Percentiles rank a stretch among this genome's conserved stretches.
Conservation (phyloP, 352 stramenopile species). For the Pythium diclinum region DNA sequence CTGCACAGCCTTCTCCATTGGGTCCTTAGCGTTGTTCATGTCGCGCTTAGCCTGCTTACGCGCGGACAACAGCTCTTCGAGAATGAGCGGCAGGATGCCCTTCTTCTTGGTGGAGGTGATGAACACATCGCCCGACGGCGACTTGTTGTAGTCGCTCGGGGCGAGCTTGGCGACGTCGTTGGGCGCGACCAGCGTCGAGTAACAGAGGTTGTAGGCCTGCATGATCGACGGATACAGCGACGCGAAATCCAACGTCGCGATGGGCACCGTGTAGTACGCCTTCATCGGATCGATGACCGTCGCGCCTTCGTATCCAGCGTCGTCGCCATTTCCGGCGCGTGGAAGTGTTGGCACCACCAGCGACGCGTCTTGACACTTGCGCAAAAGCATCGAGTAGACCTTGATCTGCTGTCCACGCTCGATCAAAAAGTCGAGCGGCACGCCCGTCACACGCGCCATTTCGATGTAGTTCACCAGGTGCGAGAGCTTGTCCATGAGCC, state of each 20-base stretch:
- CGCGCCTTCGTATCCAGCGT: conserved; percentile 95
- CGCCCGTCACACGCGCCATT: conserved; percentile 98
- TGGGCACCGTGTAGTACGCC: conserved; percentile 98
- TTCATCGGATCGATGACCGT: conserved; percentile 99
- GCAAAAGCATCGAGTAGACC: conserved; percentile 98
- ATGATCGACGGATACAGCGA: conserved; percentile 99
- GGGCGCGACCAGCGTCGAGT: conserved; percentile 96
- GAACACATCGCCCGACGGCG: conserved; percentile 96
- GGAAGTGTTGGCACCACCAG: conserved; percentile 96
- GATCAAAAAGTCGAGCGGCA: conserved; percentile 98
- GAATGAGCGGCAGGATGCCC: conserved; percentile 98
- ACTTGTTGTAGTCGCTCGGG: conserved; percentile 87
- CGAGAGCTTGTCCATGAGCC: conserved; percentile 98
- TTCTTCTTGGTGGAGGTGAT: conserved; percentile 95
- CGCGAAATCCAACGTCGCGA: conserved; percentile 99
- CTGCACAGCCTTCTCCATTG: conserved; percentile 99
- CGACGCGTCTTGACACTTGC: conserved; percentile 93
- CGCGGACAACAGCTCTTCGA: conserved; percentile 96
- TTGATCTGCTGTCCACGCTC: conserved; percentile 98
- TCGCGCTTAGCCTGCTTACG: conserved; percentile 99
- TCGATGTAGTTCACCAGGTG: conserved; percentile 99
- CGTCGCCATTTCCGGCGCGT: conserved; percentile 76
- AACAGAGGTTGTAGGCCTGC: conserved; percentile 99
- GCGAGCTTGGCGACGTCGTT: conserved; percentile 62
- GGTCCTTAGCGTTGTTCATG: conserved; percentile 98